Evolutionary conservation across 495 filamentous ascomycete species (phyloP), one percentile per base, ranked within the genome.

Genomic region (Rusavskia elegans): DNA sequence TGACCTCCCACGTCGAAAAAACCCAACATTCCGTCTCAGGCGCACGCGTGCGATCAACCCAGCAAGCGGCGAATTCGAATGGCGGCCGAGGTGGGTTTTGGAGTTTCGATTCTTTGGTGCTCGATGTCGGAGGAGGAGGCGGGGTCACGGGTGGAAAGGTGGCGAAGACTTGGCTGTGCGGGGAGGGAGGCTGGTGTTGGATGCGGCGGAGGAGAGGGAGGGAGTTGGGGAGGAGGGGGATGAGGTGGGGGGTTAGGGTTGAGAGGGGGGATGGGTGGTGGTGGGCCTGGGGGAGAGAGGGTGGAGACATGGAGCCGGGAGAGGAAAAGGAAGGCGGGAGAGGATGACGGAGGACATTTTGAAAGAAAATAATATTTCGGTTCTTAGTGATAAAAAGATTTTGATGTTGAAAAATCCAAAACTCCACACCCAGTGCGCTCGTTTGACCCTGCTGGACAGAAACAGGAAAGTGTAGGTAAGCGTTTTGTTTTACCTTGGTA

Each of bases 191-290:
- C 55, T 63, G 70, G 60, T 78, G 79, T 57, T 80, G 77, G 46
- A 85, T 64, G 16, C 79, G 68, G 13, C 81, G 74, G 37, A 79
- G 61, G 2, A 82, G 59, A 0, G 79, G 68, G 17, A 79, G 66
- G 44, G 80, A 78, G 58, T 73, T 58, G 0, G 78, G 81, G 27
- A 79, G 63, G 58, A 79, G 73, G 13, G 61, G 40, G 6, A 61
- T 30, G 13, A 83, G 73, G 46, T 65, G 58, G 8, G 67, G 52
- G 17, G 76, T 49, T 54, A 79, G 66, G 41, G 52, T 57, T 17
- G 51, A 14, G 1, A 65, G 59, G 45, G 67, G 62, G 40, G 56
- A 46, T 50, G 69, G 60, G 62, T 70, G 66, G 64, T 68, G 60
- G 52, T 68, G 59, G 53, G 70, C 59, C 21, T 49, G 42, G 10